Base-by-base conservation (phyloP, 805 yeast species). In the Yamadazyma ubonensis region DNA sequence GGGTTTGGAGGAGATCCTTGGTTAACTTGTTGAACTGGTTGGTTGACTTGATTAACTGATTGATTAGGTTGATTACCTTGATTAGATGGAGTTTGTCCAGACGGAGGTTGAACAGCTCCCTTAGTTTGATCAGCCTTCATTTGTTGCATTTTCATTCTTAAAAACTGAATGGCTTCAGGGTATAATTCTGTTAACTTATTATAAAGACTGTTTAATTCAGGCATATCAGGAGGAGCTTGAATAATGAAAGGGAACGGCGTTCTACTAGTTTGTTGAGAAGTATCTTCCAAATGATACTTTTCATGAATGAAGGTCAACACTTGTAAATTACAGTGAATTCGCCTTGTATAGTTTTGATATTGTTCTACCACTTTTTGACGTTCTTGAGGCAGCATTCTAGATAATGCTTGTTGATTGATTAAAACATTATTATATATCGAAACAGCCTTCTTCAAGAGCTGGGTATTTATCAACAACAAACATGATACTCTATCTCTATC, bases 171-270 rank as follows among this genome's bases (percentile, higher is more conserved):
- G 1, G 79, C 78, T 43, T 77, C 81, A 0, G 80, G 81, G 45
- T 76, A 78, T 26, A 78, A 51, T 38, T 70, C 71, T 48, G 71
- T 75, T 19, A 73, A 57, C 35, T 65, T 60, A n/a, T 63, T 61
- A 53, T 78, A 78, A 29, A 71, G 63, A 27, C 66, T 71, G 36
- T 61, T 59, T 30, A 78, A 59, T 47, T 76, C 82, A 0, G 81
- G 79, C 60, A 76, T 64, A 32, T 75, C 81, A 3, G 69, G 69
- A 6, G 82, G 82, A 4, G 83, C 72, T 1, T 75, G 61, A 43
- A 76, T 65, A 29, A 77, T 73, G 21, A 71, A 67, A 2, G 83
- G 83, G 40, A 70, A 70, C 11, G 54, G 57, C 36, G 53, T 51
- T 44, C 59, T 56, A 31, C 57, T 60, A 23, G 49, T 55, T n/a